Percentiles rank a stretch among this genome's conserved stretches.
Conservation (phyloP, 192 early-diverging fungal genomes). For the Chytriomyces hyalinus region DNA sequence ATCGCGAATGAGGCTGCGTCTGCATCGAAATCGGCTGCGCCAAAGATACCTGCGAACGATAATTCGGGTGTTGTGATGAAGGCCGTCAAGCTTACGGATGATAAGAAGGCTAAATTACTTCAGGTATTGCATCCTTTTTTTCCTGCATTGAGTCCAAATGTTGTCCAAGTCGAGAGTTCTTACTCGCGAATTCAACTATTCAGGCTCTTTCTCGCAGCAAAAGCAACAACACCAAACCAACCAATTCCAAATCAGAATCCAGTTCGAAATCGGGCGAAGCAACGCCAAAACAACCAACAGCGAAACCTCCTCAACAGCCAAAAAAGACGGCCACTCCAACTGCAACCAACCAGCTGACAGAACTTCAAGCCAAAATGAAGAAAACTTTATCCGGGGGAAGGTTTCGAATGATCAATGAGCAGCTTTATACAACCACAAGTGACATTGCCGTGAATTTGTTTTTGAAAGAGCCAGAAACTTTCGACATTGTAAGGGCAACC, state of each 20-base stretch:
- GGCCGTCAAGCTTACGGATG: slow-evolving; percentile 7
- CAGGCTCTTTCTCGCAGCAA: slow-evolving; percentile 25
- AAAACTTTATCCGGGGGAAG: slow-evolving; percentile 68
- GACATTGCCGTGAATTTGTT: slow-evolving; percentile 77
- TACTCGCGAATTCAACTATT: not conserved
- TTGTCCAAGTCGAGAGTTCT: not conserved
- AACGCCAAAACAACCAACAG: not conserved
- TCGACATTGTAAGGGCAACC: slow-evolving; percentile 69
- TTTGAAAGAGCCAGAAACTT: slow-evolving; percentile 82
- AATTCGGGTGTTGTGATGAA: not conserved
- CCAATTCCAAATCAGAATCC: not conserved
- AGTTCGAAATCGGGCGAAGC: not conserved
- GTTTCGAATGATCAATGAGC: slow-evolving; percentile 89
- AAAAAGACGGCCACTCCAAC: not conserved
- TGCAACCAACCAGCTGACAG: slow-evolving; percentile 49
- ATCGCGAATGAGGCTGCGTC: not conserved
- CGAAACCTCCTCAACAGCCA: slow-evolving; percentile 2
- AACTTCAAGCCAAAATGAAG: slow-evolving; percentile 69
- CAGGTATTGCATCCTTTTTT: not conserved
- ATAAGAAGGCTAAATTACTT: slow-evolving; percentile 12
- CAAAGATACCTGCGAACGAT: not conserved
- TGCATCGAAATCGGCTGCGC: not conserved
- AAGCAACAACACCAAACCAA: not conserved
- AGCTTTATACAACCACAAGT: slow-evolving; percentile 87
- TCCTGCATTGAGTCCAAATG: not conserved